Percentiles rank a stretch among this genome's conserved stretches.
These are phyloP conservation scores for Ramichloridium luteum DNA, from an alignment of 2,329 filamentous ascomycete genomes.

Conservation along the genomic window DNA sequence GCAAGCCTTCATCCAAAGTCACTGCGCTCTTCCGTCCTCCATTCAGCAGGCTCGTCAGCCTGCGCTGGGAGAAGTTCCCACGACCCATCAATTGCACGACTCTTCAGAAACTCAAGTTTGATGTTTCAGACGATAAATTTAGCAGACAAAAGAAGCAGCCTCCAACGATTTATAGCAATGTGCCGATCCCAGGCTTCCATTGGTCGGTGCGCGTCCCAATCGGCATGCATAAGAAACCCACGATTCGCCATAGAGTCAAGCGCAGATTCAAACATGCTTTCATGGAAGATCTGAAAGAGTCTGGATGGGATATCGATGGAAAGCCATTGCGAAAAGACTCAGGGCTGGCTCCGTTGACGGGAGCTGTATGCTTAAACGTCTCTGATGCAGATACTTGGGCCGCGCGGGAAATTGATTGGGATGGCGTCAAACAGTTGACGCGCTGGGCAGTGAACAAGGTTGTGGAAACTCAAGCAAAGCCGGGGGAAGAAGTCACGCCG, in stretches of 20 bases:
- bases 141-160: no score
- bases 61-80: conserved; percentile 14
- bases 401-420: not conserved
- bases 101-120: no score
- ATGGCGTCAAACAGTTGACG: not conserved
- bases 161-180: no score
- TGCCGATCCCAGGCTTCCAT: no score
- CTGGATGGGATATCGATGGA: conserved; percentile 32
- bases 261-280: conserved; percentile 36
- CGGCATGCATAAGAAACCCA: conserved; percentile 26
- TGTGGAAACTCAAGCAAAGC: no score
- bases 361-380: not conserved
- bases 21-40: no score
- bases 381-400: not conserved
- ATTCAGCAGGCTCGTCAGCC: no score
- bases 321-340: conserved; percentile 7
- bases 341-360: no score
- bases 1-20: no score
- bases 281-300: conserved; percentile 30
- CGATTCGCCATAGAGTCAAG: conserved; percentile 35
- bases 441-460: not conserved
- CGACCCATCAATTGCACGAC: conserved; percentile 19
- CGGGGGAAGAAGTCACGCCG: no score
- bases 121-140: no score
- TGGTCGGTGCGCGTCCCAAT: conserved; percentile 31